A percentile compares a stretch with the other conserved stretches of the same genome.
Conservation (phyloP, 257 asterid species). For the Henckelia pumila region DNA sequence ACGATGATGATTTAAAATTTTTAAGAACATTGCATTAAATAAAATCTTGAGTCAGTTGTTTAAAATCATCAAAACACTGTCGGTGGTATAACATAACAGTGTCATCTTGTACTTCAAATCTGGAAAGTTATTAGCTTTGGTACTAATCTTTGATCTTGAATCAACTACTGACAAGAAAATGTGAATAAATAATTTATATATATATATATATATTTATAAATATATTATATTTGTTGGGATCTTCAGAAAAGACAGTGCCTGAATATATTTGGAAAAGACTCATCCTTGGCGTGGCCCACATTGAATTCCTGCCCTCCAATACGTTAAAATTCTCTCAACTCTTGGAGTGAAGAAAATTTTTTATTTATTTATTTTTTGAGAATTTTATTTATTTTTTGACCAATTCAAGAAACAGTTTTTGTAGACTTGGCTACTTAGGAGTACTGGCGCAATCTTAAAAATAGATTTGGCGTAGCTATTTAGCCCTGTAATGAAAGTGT, state of each 20-base stretch:
- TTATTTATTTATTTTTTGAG: too few species aligned
- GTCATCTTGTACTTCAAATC: background rate
- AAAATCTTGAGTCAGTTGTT: too few species aligned
- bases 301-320: constrained; percentile 60
- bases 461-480: background rate
- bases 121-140: background rate
- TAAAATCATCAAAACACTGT: background rate
- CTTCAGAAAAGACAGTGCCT: constrained; percentile 42
- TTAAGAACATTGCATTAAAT: too few species aligned
- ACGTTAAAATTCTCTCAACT: constrained; percentile 24
- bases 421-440: background rate
- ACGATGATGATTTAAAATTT: background rate
- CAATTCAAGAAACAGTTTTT: background rate
- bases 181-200: too few species aligned
- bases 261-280: constrained; percentile 47
- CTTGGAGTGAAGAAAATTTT: background rate
- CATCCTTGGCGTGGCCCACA: constrained; percentile 56
- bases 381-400: too few species aligned
- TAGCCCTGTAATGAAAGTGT: background rate
- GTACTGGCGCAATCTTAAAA: background rate
- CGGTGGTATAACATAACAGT: background rate
- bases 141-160: background rate
- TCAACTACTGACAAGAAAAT: background rate
- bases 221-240: constrained; percentile 22
- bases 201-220: too few species aligned